Evolutionary conservation across 192 early-diverging fungal genomes (phyloP), one percentile per base, ranked within the genome.

Genomic region (Podila epigama): DNA sequence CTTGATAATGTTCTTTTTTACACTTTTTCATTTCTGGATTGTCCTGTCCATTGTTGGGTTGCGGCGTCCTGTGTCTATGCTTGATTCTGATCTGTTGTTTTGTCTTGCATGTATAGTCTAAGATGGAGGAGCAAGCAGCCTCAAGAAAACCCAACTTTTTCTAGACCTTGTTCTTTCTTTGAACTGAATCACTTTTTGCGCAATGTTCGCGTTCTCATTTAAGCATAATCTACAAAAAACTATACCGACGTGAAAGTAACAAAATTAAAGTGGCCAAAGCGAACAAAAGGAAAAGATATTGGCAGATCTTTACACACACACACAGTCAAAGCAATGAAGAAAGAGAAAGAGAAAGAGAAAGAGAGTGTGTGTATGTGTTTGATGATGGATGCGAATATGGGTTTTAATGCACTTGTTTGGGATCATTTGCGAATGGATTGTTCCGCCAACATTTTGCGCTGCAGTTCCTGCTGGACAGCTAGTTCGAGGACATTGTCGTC

Each of bases 401-500:
- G 7, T 25, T 31, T 3, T 6, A 10, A 8, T 1, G n/a, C 1
- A 20, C 3, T 35, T 10, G 8, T 5, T 52, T 51, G n/a, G 13
- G 50, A 13, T 33, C 60, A 33, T 63, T 67, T 68, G 58, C 73
- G 73, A 18, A 77, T 20, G n/a, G 55, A 57, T 53, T 80, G 79
- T n/a, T 80, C 70, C 28, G 58, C 62, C 57, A 71, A 20, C 79
- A 80, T 65, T 39, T 68, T 63, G 34, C 60, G 64, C 55, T 80
- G 62, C 60, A 80, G 60, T 27, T 70, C 69, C 44, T 68, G 79
- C 59, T 80, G 79, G 1, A 59, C 79, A n/a, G 68, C 79, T 11
- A 80, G 53, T 34, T 80, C 79, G 13, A 68, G 57, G 20, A 64
- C 79, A n/a, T 80, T 80, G 13, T 80, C 79, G 53, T 72, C 69